phyloP scores from a whole-genome alignment of 306 rosid species.

The Urtica urens region DNA sequence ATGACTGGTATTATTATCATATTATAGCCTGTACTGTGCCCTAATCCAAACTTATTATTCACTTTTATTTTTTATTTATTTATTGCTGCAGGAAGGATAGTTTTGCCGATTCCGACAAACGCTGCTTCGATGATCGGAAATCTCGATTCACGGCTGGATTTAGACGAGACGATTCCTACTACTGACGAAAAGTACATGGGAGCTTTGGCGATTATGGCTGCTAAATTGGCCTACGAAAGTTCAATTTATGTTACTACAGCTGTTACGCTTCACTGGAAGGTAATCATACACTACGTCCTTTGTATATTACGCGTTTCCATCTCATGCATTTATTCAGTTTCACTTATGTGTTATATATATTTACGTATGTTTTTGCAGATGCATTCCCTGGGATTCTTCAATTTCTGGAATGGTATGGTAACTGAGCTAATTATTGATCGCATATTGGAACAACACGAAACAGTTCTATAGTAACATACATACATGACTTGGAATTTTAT shows the following conservation, averaged over 20 bases:
- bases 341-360: background rate
- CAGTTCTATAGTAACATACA: no score
- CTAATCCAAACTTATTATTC: background rate
- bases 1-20: background rate
- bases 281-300: background rate
- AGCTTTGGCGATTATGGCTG: conserved; percentile 3
- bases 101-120: background rate
- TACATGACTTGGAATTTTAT: no score
- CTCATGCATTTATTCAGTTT: background rate
- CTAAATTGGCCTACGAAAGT: conserved; percentile 1
- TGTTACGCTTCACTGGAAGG: conserved; percentile 1
- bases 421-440: no score
- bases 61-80: background rate
- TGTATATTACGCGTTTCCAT: background rate
- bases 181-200: conserved; percentile 2
- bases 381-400: conserved; percentile 5
- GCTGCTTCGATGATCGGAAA: conserved; percentile 1
- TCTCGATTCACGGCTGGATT: background rate
- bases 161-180: background rate
- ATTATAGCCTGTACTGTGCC: background rate
- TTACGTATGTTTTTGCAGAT: conserved; percentile 1
- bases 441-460: no score
- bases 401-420: conserved; percentile 7
- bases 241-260: background rate
- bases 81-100: background rate